Evolutionary conservation across 2,329 filamentous ascomycete genomes (phyloP), one percentile per base, ranked within the genome.

Genomic region (Nothophoma quercina): DNA sequence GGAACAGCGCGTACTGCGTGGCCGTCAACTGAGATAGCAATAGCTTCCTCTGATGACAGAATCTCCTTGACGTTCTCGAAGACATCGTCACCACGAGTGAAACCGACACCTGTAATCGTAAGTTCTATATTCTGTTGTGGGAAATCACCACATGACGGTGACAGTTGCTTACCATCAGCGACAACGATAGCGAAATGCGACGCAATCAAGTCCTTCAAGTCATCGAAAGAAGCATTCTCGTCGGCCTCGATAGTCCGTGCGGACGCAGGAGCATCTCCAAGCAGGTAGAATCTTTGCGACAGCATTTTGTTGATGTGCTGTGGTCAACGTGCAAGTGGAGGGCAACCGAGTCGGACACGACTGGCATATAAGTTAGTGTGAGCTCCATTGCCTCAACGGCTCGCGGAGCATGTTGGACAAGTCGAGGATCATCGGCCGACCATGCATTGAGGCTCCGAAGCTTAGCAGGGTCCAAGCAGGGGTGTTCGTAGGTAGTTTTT

Each of bases 21-120:
- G 18, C 81, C 80, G 50, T 83, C 81, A 13, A 84, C 75, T 4
- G 75, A 78, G 56, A 83, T 74, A 47, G 56, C 62, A 23, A 72
- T 59, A 6, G 69, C 50, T 21, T 45, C 54, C 16, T 56, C 28
- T 23, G 59, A 59, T 0, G 56, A 50, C 16, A 55, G 5, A n/a
- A 62, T 51, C 5, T 57, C 51, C 9, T 52, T 51, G 21, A 57
- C 42, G 8, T 53, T 55, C 7, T 29, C 43, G 0, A 59, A n/a
- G 18, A 23, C 26, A 12, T 43, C 34, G 28, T 47, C 56, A 12
- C 53, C 44, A 22, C 40, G 52, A 19, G 47, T 41, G 19, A 62
- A 62, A 5, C 47, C 51, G 23, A 63, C 47, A 18, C 58, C 55
- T 60, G 10, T n/a, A 8, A 29, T 10, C 2, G 15, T 58, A 13